Base-by-base conservation (phyloP, 1,284 basidiomycete species). In the Apiotrichum domesticum region DNA sequence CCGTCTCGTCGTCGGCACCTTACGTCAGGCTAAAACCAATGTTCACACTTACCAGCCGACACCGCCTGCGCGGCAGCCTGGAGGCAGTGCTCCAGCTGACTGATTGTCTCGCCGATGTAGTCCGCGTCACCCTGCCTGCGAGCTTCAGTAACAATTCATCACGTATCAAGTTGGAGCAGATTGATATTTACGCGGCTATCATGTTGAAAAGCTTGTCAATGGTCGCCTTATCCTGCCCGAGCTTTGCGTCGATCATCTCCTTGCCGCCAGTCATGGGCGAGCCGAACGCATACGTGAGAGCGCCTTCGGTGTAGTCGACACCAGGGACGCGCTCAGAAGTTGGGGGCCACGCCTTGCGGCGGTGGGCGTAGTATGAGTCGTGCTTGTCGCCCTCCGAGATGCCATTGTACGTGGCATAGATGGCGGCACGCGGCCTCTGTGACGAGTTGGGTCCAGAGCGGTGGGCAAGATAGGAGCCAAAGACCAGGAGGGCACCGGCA, bases 381-480 rank as follows among this genome's bases (percentile, higher is more conserved):
- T 71, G 70, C 33, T 66, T 65, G 57, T 73, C 71, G 37, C 71
- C 71, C 55, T 70, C 71, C 3, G 61, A 63, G 14, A 59, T 57
- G 49, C 63, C 57, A 33, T 71, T 67, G 54, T 73, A 72, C 50
- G 71, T 73, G 10, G 71, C 71, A 57, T 73, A 73, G 45, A 73
- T 67, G n/a, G 68, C 66, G 9, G 61, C 64, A 21, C 71, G 66
- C 13, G 67, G 63, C 14, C 59, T 51, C 6, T 58, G 56, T 14
- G 66, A 67, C 44, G 61, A 55, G 58, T 73, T 73, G 3, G 70
- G 61, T 1, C 70, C 70, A 10, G 66, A 69, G 14, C 71, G 60
- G 54, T 73, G 71, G 11, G 71, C 71, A 35, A 73, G 66, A 53
- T 69, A 73, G 8, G 62, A 65, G 4, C 68, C 71, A 52, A 73